These are phyloP conservation scores for Neotropicomus parvogracilis DNA, from an alignment of 1,284 basidiomycete genomes.

Conservation along the genomic window DNA sequence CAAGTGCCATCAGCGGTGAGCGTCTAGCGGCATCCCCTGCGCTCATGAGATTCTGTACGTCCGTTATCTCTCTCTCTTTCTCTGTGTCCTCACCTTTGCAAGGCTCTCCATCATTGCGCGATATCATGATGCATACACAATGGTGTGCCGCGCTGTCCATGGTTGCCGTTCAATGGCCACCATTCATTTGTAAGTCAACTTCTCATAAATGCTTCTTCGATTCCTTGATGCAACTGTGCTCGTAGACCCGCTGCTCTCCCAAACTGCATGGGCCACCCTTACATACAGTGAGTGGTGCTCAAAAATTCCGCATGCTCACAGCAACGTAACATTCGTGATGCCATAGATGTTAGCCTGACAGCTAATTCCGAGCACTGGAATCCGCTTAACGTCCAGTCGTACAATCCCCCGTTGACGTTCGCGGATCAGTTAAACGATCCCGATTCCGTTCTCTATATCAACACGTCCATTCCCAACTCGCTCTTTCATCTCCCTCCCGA, in stretches of 20 bases:
- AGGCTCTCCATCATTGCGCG: conserved; percentile 92
- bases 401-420: conserved; percentile 64
- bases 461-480: conserved; percentile 62
- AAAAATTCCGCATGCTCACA: conserved; percentile 2
- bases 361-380: conserved; percentile 54
- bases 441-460: conserved; percentile 75
- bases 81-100: conserved; percentile 16
- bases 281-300: conserved; percentile 66
- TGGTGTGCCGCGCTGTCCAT: conserved; percentile 85
- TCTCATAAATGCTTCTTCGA: background rate
- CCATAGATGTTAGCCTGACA: conserved; percentile 69
- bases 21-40: conserved; percentile 81
- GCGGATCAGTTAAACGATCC: conserved; percentile 67
- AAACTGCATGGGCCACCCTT: conserved; percentile 85
- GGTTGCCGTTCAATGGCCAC: conserved; percentile 93
- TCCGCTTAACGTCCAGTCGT: conserved; percentile 58
- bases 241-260: conserved; percentile 79
- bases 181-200: conserved; percentile 75
- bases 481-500: conserved; percentile 68
- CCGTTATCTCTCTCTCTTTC: conserved; percentile 17
- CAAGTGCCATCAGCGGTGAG: conserved; percentile 92
- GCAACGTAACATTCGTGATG: conserved; percentile 14
- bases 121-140: conserved; percentile 90
- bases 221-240: conserved; percentile 14
- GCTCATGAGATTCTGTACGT: conserved; percentile 82